These are phyloP conservation scores for Meyerozyma athensensis DNA, from an alignment of 1,139 yeast genomes.

Conservation along the genomic window DNA sequence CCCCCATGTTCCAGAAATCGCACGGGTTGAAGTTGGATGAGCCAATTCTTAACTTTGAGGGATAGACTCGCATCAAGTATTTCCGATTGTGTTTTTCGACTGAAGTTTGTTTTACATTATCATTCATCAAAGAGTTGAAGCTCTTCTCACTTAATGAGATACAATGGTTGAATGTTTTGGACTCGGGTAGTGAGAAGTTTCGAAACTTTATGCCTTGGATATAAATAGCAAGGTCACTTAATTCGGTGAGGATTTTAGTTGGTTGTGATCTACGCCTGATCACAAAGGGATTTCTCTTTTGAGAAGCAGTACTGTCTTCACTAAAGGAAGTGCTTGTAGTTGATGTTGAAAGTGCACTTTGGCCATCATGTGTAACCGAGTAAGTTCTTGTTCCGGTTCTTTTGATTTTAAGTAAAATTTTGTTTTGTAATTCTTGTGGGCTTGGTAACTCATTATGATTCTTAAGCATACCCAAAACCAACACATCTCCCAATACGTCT, in stretches of 20 bases:
- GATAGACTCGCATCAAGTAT: constrained; percentile 80
- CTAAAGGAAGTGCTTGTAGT: constrained; percentile 44
- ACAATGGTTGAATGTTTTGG: constrained; percentile 75
- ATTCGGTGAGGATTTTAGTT: constrained; percentile 34
- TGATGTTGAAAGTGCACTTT: constrained; percentile 19
- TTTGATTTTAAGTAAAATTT: constrained; percentile 74
- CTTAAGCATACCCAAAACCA: constrained; percentile 44
- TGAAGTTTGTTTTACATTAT: constrained; percentile 46
- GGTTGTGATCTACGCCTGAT: constrained; percentile 20
- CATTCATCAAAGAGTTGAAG: constrained; percentile 59
- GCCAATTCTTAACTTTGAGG: constrained; percentile 68
- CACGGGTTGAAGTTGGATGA: constrained; percentile 82
- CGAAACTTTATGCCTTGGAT: constrained; percentile 71
- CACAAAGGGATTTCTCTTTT: constrained; percentile 16
- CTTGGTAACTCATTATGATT: constrained; percentile 49
- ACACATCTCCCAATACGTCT: constrained; percentile 53
- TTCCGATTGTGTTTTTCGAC: constrained; percentile 72
- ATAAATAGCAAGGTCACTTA: constrained; percentile 63
- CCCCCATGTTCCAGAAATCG: constrained; percentile 76
- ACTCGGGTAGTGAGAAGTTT: constrained; percentile 81
- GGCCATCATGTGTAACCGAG: neutral
- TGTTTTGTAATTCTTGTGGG: constrained; percentile 66
- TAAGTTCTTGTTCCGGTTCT: constrained; percentile 24
- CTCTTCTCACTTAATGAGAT: constrained; percentile 82
- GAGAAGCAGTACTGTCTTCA: constrained; percentile 33